A percentile compares a stretch with the other conserved stretches of the same genome.
These are phyloP conservation scores for Talaromyces sp. DNA, from an alignment of 2,329 filamentous ascomycete genomes.

Conservation along the genomic window DNA sequence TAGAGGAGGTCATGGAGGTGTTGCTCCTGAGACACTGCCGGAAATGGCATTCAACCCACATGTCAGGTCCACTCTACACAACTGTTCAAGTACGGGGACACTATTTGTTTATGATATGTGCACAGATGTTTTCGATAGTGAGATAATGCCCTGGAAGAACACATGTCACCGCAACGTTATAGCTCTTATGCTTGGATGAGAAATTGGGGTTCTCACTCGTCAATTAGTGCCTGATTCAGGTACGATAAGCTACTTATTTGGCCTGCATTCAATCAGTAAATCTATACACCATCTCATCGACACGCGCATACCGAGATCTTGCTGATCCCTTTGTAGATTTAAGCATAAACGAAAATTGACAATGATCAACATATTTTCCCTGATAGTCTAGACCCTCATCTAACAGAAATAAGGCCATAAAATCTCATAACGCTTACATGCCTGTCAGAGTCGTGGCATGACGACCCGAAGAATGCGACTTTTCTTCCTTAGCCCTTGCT, in stretches of 20 bases:
- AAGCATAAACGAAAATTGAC: background rate
- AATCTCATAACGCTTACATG: background rate
- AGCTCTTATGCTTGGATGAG: background rate
- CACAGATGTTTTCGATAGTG: background rate
- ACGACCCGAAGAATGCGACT: background rate
- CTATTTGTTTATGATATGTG: background rate
- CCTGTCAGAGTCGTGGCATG: background rate
- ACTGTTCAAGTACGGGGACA: background rate
- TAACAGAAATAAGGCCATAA: background rate
- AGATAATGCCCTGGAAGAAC: too few species aligned
- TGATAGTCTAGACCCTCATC: background rate
- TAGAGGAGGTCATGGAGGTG: background rate
- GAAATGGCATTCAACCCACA: slow-evolving; percentile 3
- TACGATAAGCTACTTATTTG: background rate
- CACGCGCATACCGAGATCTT: slow-evolving; percentile 3
- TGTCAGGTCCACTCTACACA: background rate
- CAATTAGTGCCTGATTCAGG: background rate
- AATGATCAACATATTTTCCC: background rate
- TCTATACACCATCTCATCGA: background rate
- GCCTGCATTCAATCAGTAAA: background rate
- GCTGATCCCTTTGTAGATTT: slow-evolving; percentile 1
- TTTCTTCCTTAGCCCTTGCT: background rate
- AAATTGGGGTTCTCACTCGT: background rate
- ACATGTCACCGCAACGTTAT: background rate
- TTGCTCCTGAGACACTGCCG: background rate